A percentile compares a stretch with the other conserved stretches of the same genome.
Evolutionary conservation across 1,284 basidiomycete species (phyloP).

Genomic region (Chondrostereum purpureum): DNA sequence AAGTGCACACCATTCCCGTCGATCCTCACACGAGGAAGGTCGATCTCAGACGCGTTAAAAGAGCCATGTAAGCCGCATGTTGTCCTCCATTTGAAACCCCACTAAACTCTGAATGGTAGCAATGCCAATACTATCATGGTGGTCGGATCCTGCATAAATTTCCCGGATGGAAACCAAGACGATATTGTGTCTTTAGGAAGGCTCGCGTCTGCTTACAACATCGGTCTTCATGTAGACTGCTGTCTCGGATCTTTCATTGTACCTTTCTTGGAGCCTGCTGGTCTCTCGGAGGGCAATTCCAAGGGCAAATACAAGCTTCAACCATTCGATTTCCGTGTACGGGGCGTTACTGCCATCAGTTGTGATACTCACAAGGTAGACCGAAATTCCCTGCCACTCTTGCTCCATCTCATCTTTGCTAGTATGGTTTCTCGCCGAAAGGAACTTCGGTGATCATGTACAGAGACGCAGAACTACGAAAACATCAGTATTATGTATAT

Average conservation of each 20-base stretch:
- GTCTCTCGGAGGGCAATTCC: slow-evolving; percentile 41
- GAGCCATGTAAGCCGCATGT: slow-evolving; percentile 79
- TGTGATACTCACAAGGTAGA: slow-evolving; percentile 88
- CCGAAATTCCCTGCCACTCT: slow-evolving; percentile 12
- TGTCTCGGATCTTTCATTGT: slow-evolving; percentile 91
- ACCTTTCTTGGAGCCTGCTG: slow-evolving; percentile 72
- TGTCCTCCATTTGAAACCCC: slow-evolving; percentile 3
- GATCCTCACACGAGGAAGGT: slow-evolving; percentile 78
- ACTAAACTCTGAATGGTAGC: slow-evolving; percentile 31
- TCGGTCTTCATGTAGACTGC: slow-evolving; percentile 91
- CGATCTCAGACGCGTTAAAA: slow-evolving; percentile 67
- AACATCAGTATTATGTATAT: slow-evolving; percentile 81
- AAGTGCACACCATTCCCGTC: slow-evolving; percentile 87
- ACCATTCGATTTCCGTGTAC: slow-evolving; percentile 85
- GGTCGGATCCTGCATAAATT: slow-evolving; percentile 88
- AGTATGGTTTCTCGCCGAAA: slow-evolving; percentile 87
- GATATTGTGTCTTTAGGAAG: slow-evolving; percentile 78
- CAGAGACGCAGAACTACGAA: slow-evolving; percentile 62
- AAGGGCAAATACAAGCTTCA: slow-evolving; percentile 44
- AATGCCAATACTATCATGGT: slow-evolving; percentile 84
- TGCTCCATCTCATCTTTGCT: slow-evolving; percentile 7
- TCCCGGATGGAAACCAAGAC: slow-evolving; percentile 88
- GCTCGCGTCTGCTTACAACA: slow-evolving; percentile 71
- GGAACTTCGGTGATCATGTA: slow-evolving; percentile 96
- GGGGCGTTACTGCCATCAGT: slow-evolving; percentile 84